Evolutionary conservation across 331 rosid genomes (phyloP), one percentile per base, ranked within the genome.

Genomic region (Telfairia occidentalis): DNA sequence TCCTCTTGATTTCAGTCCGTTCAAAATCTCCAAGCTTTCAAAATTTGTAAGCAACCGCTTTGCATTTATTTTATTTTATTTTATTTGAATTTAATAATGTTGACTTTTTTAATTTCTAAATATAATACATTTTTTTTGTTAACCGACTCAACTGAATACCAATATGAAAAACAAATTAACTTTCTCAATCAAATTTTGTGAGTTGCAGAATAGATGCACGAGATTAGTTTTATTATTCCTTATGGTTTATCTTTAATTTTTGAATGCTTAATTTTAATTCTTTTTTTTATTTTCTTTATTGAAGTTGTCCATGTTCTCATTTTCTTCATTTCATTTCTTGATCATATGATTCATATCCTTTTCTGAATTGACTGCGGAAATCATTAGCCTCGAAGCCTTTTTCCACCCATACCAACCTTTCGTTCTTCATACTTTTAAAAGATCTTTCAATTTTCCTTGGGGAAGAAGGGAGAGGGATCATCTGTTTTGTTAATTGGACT

Each of bases 1-100:
- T 73, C 98, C 98, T 80, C 81, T 52, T 80, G 81, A 78, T 81
- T 93, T 93, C 86, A 93, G 83, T 77, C 98, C 98, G 21, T 84
- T 87, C 84, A 76, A 81, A 67, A 73, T 93, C 80, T 81, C 85
- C 60, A 87, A 88, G 85, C 83, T 82, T 80, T 88, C 96, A 82
- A 83, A 81, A 79, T 91, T 89, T 58, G 98, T 93, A 88, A 93
- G 98, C 84, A 50, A 69, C 77, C 26, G 46, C 87, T 73, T 55
- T 29, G 13, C 6, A 52, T 26, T 26, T 37, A n/a, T 73, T 9
- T 16, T 46, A n/a, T n/a, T n/a, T n/a, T n/a, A n/a, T n/a, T 43
- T 66, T 65, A 4, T 37, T n/a, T 2, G 34, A 5, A 5, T n/a
- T n/a, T n/a, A n/a, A n/a, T n/a, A 42, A 42, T 40, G 23, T 67